A percentile compares a stretch with the other conserved stretches of the same genome.
Conservation (phyloP, 495 filamentous ascomycete genomes). For the Xylaria palmicola region DNA sequence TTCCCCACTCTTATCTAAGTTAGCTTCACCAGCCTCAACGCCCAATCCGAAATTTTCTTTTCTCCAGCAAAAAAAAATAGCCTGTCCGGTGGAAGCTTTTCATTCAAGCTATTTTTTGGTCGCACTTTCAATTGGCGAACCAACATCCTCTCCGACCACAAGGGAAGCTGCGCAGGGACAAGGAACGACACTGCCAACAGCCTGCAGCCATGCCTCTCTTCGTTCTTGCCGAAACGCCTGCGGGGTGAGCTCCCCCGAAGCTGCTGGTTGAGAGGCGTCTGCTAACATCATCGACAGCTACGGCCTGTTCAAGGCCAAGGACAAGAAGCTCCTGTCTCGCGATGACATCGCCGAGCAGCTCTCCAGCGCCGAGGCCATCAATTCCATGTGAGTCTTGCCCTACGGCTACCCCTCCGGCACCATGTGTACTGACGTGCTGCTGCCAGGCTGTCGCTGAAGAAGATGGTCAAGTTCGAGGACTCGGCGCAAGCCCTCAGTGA, state of each 20-base stretch:
- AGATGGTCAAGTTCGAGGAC: slow-evolving; percentile 95
- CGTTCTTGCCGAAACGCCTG: slow-evolving; percentile 88
- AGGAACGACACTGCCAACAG: slow-evolving; percentile 3
- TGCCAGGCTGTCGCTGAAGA: slow-evolving; percentile 83
- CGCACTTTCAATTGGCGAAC: slow-evolving; percentile 13
- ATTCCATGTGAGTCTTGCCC: slow-evolving; percentile 69
- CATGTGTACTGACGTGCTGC: background rate
- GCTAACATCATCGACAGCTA: slow-evolving; percentile 53
- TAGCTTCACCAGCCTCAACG: slow-evolving; percentile 13
- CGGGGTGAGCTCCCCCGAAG: slow-evolving; percentile 54
- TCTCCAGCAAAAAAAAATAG: background rate
- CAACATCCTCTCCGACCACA: slow-evolving; percentile 9
- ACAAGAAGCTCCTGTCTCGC: slow-evolving; percentile 94
- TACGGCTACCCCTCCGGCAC: background rate
- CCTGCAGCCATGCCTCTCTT: slow-evolving; percentile 66
- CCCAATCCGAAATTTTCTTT: slow-evolving; percentile 16
- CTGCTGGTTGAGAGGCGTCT: slow-evolving; percentile 1
- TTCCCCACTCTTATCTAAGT: slow-evolving; percentile 17
- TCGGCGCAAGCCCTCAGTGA: slow-evolving; percentile 85
- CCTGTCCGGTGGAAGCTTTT: slow-evolving; percentile 10
- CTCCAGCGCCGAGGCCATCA: slow-evolving; percentile 78
- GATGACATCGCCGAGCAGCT: slow-evolving; percentile 73
- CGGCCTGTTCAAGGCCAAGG: slow-evolving; percentile 94
- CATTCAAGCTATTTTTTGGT: slow-evolving; percentile 10
- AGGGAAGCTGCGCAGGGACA: slow-evolving; percentile 31